Evolutionary conservation across 768 basidiomycete genomes (phyloP).

Genomic region (Scleroderma citrinum): DNA sequence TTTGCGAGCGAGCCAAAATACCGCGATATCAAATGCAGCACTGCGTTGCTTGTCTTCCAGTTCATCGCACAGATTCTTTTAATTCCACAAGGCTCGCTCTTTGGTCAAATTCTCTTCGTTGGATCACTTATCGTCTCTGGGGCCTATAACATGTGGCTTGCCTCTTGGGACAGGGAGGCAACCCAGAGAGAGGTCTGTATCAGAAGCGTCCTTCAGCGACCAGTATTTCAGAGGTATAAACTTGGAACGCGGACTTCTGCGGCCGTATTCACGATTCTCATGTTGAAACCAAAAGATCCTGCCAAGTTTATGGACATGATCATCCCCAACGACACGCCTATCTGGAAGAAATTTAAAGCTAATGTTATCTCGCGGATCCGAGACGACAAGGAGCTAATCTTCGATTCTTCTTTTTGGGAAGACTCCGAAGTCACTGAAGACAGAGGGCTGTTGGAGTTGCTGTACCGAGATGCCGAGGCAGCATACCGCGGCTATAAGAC

Average conservation of each 20-base stretch:
- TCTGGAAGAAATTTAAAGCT: conserved; percentile 24
- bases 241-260: conserved; percentile 23
- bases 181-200: conserved; percentile 22
- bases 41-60: conserved; percentile 27
- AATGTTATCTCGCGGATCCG: conserved; percentile 12
- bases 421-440: not conserved
- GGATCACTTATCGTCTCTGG: conserved; percentile 29
- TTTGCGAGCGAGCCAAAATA: conserved; percentile 24
- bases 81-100: conserved; percentile 26
- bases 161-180: conserved; percentile 33
- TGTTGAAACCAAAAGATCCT: conserved; percentile 17
- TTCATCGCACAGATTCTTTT: conserved; percentile 32
- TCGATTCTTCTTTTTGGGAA: conserved; percentile 4
- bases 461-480: not conserved
- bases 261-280: conserved; percentile 21
- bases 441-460: not conserved
- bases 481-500: not conserved
- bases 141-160: conserved; percentile 31
- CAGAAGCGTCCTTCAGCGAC: conserved; percentile 16
- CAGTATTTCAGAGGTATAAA: conserved; percentile 18
- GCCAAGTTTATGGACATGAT: conserved; percentile 15
- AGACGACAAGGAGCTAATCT: conserved; percentile 18
- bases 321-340: conserved; percentile 25
- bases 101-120: conserved; percentile 34
- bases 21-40: conserved; percentile 25